phyloP scores from a whole-genome alignment of 805 yeast genomes.

The Phaffomyces thermotolerans region DNA sequence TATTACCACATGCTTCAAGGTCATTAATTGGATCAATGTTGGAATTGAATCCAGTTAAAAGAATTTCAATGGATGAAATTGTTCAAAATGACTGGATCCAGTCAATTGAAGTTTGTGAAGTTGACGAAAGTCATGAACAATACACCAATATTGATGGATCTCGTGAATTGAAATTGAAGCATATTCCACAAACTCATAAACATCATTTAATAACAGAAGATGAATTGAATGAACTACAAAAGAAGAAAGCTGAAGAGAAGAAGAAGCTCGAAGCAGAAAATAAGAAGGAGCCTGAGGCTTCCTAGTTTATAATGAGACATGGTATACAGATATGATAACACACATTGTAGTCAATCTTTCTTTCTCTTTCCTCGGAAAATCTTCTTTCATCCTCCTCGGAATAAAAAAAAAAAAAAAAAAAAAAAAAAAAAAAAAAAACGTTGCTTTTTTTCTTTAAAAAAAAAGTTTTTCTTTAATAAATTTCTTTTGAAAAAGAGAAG shows the following conservation, averaged over 20 bases:
- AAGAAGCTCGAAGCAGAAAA: constrained; percentile 11
- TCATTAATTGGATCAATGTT: constrained; percentile 60
- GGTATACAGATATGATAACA: too few relatives aligned
- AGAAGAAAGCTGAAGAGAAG: constrained; percentile 25
- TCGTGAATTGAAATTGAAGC: constrained; percentile 17
- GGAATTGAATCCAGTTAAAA: constrained; percentile 44
- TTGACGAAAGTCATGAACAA: constrained; percentile 10
- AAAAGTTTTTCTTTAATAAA: too few relatives aligned
- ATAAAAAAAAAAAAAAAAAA: neutral
- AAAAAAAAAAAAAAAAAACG: neutral
- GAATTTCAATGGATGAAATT: constrained; percentile 55
- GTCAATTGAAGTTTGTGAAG: constrained; percentile 47
- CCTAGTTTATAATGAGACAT: neutral
- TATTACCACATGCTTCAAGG: constrained; percentile 64
- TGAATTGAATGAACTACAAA: constrained; percentile 39
- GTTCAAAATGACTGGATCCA: constrained; percentile 49
- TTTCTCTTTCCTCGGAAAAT: too few relatives aligned
- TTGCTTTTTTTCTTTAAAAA: neutral
- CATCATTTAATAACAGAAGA: constrained; percentile 69
- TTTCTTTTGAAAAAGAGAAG: too few relatives aligned
- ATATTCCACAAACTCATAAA: constrained; percentile 36
- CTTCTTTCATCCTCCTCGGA: neutral
- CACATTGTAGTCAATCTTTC: neutral
- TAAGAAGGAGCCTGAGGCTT: neutral
- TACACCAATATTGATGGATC: constrained; percentile 1